These are phyloP conservation scores for Lentinula aciculospora DNA, from an alignment of 768 basidiomycete species.

Conservation along the genomic window DNA sequence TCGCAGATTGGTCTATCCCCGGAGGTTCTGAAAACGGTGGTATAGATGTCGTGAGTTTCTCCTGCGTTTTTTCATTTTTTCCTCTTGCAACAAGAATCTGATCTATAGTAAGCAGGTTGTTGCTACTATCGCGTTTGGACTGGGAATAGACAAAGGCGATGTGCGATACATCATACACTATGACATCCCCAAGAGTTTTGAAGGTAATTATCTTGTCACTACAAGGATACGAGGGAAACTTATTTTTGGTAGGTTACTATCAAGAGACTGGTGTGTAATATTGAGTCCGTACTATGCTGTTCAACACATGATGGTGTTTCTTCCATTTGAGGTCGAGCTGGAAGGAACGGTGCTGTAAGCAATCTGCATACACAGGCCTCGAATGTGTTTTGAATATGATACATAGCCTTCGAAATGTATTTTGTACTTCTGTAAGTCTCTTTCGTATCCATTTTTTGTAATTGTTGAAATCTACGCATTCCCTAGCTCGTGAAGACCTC, in stretches of 20 bases:
- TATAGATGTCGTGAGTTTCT: constrained; percentile 54
- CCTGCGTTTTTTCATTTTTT: not conserved
- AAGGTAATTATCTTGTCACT: constrained; percentile 39
- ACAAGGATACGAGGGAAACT: constrained; percentile 3
- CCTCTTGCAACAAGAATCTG: not conserved
- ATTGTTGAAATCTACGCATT: not conserved
- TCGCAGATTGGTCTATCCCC: constrained; percentile 53
- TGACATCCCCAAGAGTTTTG: constrained; percentile 78
- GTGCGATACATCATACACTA: constrained; percentile 80
- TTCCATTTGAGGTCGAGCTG: constrained; percentile 56
- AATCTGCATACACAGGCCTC: not conserved
- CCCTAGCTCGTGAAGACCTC: constrained; percentile 71
- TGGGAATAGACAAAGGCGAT: constrained; percentile 82
- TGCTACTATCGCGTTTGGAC: constrained; percentile 80
- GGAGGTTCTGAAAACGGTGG: constrained; percentile 40
- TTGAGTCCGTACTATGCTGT: not conserved
- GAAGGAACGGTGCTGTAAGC: constrained; percentile 67
- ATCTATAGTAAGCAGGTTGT: constrained; percentile 42
- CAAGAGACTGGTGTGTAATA: constrained; percentile 69
- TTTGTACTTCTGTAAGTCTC: constrained; percentile 68
- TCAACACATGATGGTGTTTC: not conserved
- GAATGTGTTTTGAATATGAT: not conserved
- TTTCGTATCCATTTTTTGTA: not conserved
- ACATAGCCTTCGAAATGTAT: constrained; percentile 75
- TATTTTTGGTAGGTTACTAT: constrained; percentile 56